phyloP scores from a whole-genome alignment of 371 early-diverging fungal genomes.

The Mortierella sp. region DNA sequence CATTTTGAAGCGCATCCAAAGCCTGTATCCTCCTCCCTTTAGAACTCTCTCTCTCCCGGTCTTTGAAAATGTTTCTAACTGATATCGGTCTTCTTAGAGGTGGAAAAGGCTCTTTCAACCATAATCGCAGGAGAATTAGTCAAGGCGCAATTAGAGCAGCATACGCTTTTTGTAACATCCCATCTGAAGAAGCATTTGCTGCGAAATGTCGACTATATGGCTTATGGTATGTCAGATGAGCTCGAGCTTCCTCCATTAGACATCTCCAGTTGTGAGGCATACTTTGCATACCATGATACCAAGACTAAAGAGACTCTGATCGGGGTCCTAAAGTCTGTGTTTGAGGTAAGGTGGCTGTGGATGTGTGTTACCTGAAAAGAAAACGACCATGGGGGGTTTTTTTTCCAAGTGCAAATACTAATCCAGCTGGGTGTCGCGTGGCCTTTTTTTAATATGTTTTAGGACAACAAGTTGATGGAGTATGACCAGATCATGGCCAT shows the following conservation, averaged over 20 bases:
- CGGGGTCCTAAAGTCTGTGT: constrained; percentile 33
- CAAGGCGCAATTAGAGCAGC: constrained; percentile 61
- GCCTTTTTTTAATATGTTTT: not conserved
- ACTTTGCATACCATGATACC: constrained; percentile 66
- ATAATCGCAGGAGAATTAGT: constrained; percentile 57
- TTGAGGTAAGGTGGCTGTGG: constrained; percentile 22
- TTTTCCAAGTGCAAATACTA: no score
- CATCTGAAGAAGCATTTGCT: constrained; percentile 65
- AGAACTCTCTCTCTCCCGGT: no score
- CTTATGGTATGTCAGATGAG: constrained; percentile 70
- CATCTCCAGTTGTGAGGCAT: constrained; percentile 62
- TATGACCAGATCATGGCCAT: constrained; percentile 44
- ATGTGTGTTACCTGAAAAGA: no score
- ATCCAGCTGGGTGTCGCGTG: not conserved
- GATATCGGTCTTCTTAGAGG: constrained; percentile 55
- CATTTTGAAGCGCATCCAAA: not conserved
- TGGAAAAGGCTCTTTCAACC: constrained; percentile 65
- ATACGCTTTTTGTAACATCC: constrained; percentile 60
- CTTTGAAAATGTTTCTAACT: not conserved
- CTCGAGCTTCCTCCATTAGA: constrained; percentile 70
- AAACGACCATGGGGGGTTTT: no score
- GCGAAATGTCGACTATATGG: constrained; percentile 63
- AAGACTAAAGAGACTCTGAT: constrained; percentile 44
- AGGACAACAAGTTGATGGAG: constrained; percentile 38
- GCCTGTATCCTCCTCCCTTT: not conserved